Base-by-base conservation (phyloP, 2,329 filamentous ascomycete genomes). In the Seiridium unicorne region DNA sequence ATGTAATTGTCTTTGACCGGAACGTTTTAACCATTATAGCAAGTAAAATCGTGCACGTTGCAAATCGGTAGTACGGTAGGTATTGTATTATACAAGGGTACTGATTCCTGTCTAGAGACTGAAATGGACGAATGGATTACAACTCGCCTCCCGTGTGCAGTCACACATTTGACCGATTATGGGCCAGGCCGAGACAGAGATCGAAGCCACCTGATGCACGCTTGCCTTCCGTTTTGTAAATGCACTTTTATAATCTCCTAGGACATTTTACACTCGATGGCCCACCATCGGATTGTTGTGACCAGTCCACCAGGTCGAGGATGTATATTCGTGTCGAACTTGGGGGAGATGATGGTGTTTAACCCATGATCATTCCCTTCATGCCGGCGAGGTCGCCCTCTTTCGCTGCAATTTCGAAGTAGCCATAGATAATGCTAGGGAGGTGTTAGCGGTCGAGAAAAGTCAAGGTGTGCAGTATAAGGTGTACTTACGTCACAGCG, bases 351-450 rank as follows among this genome's bases (percentile, higher is more conserved):
- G 40, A 60, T 4, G 49, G 13, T 46, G 32, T 18, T 82, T 84
- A 89, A 70, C 86, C 86, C 86, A 89, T 88, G 64, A 89, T 83
- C 85, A 89, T 88, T 60, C 87, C 87, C 77, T 89, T 88, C 85
- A 89, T 87, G 67, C 92, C 92, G 63, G 89, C 85, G 78, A 98
- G 89, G 76, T 99, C 95, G 70, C 95, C 95, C 80, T 99, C 95
- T 81, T 97, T 97, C 72, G 96, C 96, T 32, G 95, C 95, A 72
- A 99, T 99, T 78, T 99, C 95, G 72, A 99, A 99, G 83, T 99
- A 99, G 66, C 93, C 92, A 78, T 99, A 99, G 79, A 99, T 99
- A 76, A 99, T 99, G 63, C 92, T 96, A 69, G 13, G 13, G 13
- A 10, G 1, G 34, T n/a, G 58, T 76, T 64, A 77, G 70, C 76